phyloP scores from a whole-genome alignment of 2,329 filamentous ascomycete species.

The Penicillium sp. region DNA sequence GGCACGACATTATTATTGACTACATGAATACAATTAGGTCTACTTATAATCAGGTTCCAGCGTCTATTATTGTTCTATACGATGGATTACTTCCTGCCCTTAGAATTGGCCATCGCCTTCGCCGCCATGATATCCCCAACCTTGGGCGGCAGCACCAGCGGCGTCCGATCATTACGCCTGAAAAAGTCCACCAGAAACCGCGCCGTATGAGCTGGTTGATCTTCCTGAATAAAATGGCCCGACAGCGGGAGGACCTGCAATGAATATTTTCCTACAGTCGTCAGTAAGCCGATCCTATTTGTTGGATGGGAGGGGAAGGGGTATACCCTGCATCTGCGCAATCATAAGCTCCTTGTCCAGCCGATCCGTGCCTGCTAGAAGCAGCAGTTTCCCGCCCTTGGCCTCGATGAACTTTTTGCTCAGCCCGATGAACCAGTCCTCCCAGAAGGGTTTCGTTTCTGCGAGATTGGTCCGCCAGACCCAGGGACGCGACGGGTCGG shows the following conservation, averaged over 20 bases:
- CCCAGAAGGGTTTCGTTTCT: constrained; percentile 86
- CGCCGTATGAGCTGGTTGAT: constrained; percentile 86
- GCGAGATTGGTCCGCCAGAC: constrained; percentile 81
- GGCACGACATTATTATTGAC: too few species aligned
- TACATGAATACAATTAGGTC: too few species aligned
- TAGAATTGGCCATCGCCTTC: constrained; percentile 41
- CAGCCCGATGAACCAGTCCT: constrained; percentile 85
- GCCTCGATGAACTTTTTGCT: constrained; percentile 82
- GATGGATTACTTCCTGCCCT: too few species aligned
- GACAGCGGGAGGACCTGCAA: constrained; percentile 91
- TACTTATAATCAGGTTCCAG: too few species aligned
- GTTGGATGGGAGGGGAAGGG: too few species aligned
- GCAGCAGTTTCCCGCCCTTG: constrained; percentile 75
- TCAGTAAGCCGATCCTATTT: neutral
- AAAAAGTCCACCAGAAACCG: constrained; percentile 85
- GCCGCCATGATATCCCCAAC: constrained; percentile 65
- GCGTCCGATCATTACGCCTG: constrained; percentile 79
- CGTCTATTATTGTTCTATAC: too few species aligned
- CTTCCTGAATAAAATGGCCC: constrained; percentile 95
- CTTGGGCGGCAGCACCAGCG: constrained; percentile 84
- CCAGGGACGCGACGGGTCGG: constrained; percentile 55
- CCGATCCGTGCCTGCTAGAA: constrained; percentile 85
- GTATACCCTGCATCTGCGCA: constrained; percentile 92
- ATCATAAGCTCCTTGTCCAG: constrained; percentile 90
- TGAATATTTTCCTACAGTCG: constrained; percentile 72